phyloP scores from a whole-genome alignment of 2,329 filamentous ascomycete species.

The Curvularia eragrostidis region DNA sequence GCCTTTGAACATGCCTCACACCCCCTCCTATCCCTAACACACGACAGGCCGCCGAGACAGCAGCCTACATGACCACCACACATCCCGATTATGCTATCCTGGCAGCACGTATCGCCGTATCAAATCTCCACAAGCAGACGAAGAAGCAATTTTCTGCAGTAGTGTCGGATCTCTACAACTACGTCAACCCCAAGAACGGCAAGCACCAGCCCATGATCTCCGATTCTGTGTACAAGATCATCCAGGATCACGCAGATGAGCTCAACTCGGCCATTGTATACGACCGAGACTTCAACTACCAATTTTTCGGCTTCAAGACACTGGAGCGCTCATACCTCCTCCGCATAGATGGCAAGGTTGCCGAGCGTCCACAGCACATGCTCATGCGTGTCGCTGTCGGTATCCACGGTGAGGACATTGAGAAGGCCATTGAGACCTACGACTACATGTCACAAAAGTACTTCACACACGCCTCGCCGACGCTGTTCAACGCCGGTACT shows the following conservation, averaged over 20 bases:
- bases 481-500: constrained; percentile 96
- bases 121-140: constrained; percentile 99
- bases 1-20: constrained; percentile 44
- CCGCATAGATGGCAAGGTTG: constrained; percentile 93
- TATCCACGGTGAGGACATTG: constrained; percentile 93
- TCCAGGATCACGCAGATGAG: constrained; percentile 96
- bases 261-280: constrained; percentile 99
- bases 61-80: constrained; percentile 99
- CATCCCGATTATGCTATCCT: constrained; percentile 99
- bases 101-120: constrained; percentile 96
- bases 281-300: constrained; percentile 99
- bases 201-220: constrained; percentile 93
- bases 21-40: constrained; percentile 29
- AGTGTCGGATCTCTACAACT: constrained; percentile 90
- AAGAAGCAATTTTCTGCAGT: constrained; percentile 99
- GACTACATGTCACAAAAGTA: constrained; percentile 98
- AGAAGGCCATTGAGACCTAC: constrained; percentile 96
- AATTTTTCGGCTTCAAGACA: constrained; percentile 99
- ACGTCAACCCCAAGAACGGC: constrained; percentile 92
- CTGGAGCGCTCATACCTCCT: constrained; percentile 97
- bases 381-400: constrained; percentile 99
- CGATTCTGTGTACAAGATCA: constrained; percentile 83
- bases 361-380: constrained; percentile 98
- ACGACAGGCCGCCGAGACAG: constrained; percentile 89
- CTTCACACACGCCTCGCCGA: constrained; percentile 98